These are phyloP conservation scores for Barbatosphaeria neglecta DNA, from an alignment of 495 filamentous ascomycete species.

Conservation along the genomic window DNA sequence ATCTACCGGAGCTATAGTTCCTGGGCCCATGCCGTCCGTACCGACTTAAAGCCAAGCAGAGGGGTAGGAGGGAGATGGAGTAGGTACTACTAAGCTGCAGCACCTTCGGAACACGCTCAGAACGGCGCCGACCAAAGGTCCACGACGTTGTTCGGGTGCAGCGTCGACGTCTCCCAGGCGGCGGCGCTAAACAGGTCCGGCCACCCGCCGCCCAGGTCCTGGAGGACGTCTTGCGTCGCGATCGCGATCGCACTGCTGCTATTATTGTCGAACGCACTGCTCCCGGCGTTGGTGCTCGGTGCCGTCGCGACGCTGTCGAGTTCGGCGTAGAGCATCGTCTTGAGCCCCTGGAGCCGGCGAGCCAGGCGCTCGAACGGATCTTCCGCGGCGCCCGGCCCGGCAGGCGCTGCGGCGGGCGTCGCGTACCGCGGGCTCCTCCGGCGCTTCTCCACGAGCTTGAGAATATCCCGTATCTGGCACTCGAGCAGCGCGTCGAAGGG, in stretches of 20 bases:
- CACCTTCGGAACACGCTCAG: background rate
- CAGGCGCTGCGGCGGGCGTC: no score
- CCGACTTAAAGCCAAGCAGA: background rate
- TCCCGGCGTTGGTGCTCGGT: background rate
- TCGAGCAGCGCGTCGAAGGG: slow-evolving; percentile 8
- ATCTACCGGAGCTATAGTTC: background rate
- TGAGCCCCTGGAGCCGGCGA: background rate
- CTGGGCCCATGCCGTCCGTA: background rate
- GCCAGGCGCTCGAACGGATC: slow-evolving; percentile 1
- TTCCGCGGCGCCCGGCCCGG: background rate
- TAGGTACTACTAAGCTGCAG: no score
- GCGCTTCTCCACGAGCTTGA: slow-evolving; percentile 4
- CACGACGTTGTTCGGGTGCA: background rate
- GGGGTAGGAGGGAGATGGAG: background rate
- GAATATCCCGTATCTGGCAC: slow-evolving; percentile 10
- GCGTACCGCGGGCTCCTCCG: background rate
- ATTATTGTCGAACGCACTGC: background rate
- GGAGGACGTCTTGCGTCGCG: slow-evolving; percentile 8
- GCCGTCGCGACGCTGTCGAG: background rate
- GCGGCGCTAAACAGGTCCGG: background rate
- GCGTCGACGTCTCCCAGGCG: background rate
- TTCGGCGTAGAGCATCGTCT: background rate
- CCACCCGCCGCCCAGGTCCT: slow-evolving; percentile 9
- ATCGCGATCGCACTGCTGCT: slow-evolving; percentile 1
- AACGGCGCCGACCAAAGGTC: background rate